A percentile compares a stretch with the other conserved stretches of the same genome.
phyloP scores from a whole-genome alignment of 495 filamentous ascomycete genomes.

The Cercophora samala region DNA sequence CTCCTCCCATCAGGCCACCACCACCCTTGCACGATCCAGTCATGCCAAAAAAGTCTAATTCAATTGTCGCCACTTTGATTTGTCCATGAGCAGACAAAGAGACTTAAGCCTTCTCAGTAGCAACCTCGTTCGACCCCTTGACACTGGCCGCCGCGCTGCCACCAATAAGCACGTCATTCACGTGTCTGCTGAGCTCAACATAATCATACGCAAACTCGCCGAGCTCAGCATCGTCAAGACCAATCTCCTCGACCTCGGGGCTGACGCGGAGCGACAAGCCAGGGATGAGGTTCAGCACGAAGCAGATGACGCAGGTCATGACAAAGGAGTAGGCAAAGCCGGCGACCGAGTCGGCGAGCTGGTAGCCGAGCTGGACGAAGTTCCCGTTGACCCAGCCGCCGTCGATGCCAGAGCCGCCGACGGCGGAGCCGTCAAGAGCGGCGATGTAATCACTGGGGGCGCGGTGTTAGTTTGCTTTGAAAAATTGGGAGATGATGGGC shows the following conservation, averaged over 20 bases:
- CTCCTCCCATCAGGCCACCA: neutral
- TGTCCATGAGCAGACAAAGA: neutral
- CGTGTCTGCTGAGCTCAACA: slow-evolving; percentile 85
- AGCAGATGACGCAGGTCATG: slow-evolving; percentile 84
- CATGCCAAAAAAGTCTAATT: neutral
- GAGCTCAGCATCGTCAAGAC: slow-evolving; percentile 93
- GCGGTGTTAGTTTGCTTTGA: slow-evolving; percentile 9
- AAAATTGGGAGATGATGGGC: neutral
- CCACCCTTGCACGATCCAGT: neutral
- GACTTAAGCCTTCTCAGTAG: neutral
- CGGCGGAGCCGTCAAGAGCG: slow-evolving; percentile 70
- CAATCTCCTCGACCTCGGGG: slow-evolving; percentile 85
- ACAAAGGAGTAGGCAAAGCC: slow-evolving; percentile 87
- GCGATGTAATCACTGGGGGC: slow-evolving; percentile 69
- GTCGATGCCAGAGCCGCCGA: too few relatives aligned
- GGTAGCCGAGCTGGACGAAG: slow-evolving; percentile 86
- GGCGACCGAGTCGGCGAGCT: slow-evolving; percentile 84
- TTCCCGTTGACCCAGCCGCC: slow-evolving; percentile 93
- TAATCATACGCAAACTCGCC: slow-evolving; percentile 99
- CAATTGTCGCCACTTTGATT: neutral
- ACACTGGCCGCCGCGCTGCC: slow-evolving; percentile 29
- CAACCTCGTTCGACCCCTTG: slow-evolving; percentile 13
- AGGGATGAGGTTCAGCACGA: slow-evolving; percentile 85
- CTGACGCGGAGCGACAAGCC: slow-evolving; percentile 76
- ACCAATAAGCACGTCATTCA: slow-evolving; percentile 36